These are phyloP conservation scores for Stemphylium vesicarium DNA, from an alignment of 2,329 filamentous ascomycete genomes.

Conservation along the genomic window DNA sequence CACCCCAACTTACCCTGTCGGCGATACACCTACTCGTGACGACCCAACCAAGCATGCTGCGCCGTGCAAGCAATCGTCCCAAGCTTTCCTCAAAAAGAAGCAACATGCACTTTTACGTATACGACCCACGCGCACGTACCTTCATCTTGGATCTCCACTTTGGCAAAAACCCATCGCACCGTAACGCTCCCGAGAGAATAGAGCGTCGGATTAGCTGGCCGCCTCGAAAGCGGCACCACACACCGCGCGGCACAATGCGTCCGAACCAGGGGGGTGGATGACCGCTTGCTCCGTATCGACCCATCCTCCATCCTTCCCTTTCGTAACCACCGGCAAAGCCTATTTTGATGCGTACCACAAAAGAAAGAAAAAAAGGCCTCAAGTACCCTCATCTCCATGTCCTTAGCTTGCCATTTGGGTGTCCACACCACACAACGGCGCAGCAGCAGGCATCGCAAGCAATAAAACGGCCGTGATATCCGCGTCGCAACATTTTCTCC, in stretches of 20 bases:
- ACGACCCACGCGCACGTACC: not conserved
- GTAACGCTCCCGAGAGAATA: not conserved
- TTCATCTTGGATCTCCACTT: not conserved
- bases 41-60: not conserved
- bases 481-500: not conserved
- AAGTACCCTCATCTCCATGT: too few relatives aligned
- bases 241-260: not conserved
- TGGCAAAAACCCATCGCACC: not conserved
- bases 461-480: not conserved
- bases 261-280: not conserved
- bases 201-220: not conserved
- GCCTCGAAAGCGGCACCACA: not conserved
- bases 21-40: too few relatives aligned
- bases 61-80: not conserved
- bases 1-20: too few relatives aligned
- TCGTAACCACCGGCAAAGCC: not conserved
- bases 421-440: not conserved
- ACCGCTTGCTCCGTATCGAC: not conserved
- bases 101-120: conserved; percentile 3
- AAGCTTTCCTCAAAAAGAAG: not conserved
- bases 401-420: not conserved
- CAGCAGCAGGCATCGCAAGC: not conserved
- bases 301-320: not conserved
- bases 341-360: not conserved
- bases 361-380: not conserved